A percentile compares a stretch with the other conserved stretches of the same genome.
Evolutionary conservation across 345 rosid species (phyloP).

Genomic region (Salix viminalis): DNA sequence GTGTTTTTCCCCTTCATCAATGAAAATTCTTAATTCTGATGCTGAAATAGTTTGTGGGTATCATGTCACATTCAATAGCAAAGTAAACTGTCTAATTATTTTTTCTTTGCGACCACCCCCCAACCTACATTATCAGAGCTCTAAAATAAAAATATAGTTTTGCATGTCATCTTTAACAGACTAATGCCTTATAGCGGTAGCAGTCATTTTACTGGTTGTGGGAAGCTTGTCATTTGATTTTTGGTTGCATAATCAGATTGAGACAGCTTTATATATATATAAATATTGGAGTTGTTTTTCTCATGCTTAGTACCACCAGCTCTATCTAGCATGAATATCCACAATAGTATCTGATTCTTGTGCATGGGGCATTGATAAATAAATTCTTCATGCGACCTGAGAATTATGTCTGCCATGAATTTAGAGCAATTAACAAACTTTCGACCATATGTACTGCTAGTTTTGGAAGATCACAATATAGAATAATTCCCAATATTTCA

Average conservation of each 20-base stretch:
- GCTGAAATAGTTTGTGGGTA: not conserved
- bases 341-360: not conserved
- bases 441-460: not conserved
- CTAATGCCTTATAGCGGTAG: not conserved
- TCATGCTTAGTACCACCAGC: not conserved
- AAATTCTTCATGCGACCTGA: not conserved
- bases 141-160: not conserved
- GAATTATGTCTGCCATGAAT: not conserved
- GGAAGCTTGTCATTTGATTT: too few relatives aligned
- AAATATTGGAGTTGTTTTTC: not conserved
- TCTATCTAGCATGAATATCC: not conserved
- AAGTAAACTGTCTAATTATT: too few relatives aligned
- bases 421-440: not conserved
- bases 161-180: not conserved
- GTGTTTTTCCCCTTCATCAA: not conserved
- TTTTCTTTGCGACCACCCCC: too few relatives aligned
- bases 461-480: not conserved
- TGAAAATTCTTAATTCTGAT: not conserved
- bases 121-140: not conserved
- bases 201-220: too few relatives aligned
- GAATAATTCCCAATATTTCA: not conserved
- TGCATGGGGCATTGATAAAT: not conserved
- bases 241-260: too few relatives aligned
- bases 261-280: too few relatives aligned
- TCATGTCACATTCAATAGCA: not conserved